Conservation (phyloP, 805 yeast species). For the Schizosaccharomyces osmophilus region DNA sequence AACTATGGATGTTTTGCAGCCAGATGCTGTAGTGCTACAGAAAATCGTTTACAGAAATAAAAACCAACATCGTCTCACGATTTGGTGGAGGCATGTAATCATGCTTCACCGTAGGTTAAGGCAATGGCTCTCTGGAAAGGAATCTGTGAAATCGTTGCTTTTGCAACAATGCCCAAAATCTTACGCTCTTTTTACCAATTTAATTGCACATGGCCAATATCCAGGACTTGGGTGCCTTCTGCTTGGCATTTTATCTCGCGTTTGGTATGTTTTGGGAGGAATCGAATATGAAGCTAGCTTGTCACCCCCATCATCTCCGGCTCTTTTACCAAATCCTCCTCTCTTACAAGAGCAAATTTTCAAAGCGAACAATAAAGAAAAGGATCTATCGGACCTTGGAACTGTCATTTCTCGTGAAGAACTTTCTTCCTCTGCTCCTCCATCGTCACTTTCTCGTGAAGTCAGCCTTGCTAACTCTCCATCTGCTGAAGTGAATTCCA, state of each 20-base stretch:
- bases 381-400: neutral
- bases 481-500: no score
- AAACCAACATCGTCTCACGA: neutral
- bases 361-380: no score
- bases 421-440: neutral
- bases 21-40: neutral
- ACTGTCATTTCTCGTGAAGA: neutral
- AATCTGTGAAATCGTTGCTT: neutral
- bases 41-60: neutral
- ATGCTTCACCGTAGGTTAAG: neutral
- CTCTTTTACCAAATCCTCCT: no score
- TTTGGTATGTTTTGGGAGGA: neutral
- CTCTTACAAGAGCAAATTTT: no score
- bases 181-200: neutral
- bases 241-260: neutral
- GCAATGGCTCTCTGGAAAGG: neutral
- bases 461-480: no score
- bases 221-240: neutral
- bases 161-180: neutral
- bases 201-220: neutral
- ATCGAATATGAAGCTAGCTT: neutral
- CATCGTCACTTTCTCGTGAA: neutral
- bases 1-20: neutral
- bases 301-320: no score
- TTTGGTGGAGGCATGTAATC: neutral